Evolutionary conservation across 1,284 basidiomycete species (phyloP).

Genomic region (Austroboletus niveus): DNA sequence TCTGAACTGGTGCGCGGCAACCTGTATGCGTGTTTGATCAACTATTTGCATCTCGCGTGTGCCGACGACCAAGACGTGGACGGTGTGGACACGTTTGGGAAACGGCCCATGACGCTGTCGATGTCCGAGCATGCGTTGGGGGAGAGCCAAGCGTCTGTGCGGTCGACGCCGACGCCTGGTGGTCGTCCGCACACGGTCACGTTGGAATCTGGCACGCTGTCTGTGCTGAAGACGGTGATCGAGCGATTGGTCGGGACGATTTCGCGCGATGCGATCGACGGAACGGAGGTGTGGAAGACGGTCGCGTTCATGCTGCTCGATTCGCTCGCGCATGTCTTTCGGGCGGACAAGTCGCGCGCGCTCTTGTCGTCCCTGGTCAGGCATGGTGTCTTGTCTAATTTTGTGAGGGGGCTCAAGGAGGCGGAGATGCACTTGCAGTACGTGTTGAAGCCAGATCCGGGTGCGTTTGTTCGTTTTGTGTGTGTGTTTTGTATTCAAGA

Average conservation of each 20-base stretch:
- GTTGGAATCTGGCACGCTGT: constrained; percentile 62
- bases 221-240: constrained; percentile 59
- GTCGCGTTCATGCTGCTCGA: constrained; percentile 88
- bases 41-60: constrained; percentile 79
- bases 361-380: constrained; percentile 63
- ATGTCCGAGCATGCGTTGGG: constrained; percentile 38
- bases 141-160: constrained; percentile 34
- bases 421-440: constrained; percentile 77
- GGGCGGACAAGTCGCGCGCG: constrained; percentile 58
- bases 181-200: constrained; percentile 33
- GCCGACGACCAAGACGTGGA: constrained; percentile 26
- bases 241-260: constrained; percentile 80
- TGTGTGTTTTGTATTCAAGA: background rate
- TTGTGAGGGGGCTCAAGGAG: constrained; percentile 84
- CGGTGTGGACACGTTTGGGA: constrained; percentile 29
- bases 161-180: constrained; percentile 27
- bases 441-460: constrained; percentile 86
- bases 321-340: constrained; percentile 67
- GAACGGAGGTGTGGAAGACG: constrained; percentile 95
- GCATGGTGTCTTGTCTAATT: constrained; percentile 81
- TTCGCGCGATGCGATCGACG: constrained; percentile 90
- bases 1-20: constrained; percentile 95
- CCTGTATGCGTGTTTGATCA: constrained; percentile 88
- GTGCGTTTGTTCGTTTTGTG: constrained; percentile 34
- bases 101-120: constrained; percentile 25